Evolutionary conservation across 345 rosid genomes (phyloP).

Genomic region (Gossypium turneri): DNA sequence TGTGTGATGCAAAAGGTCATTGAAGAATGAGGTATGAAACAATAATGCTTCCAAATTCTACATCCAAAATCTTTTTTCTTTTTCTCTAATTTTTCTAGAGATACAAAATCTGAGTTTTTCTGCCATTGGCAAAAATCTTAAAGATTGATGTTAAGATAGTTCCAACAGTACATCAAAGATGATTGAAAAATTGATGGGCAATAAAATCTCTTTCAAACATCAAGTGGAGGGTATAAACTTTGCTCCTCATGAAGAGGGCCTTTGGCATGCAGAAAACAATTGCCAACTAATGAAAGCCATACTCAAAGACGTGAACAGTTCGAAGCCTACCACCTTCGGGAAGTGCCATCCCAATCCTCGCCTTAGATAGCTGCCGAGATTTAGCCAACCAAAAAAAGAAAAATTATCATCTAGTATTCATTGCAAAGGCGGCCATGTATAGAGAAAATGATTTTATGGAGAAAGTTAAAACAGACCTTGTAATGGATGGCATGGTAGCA

Average conservation of each 20-base stretch:
- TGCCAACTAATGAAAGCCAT: slow-evolving; percentile 92
- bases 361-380: slow-evolving; percentile 60
- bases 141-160: neutral
- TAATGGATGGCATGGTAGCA: slow-evolving; percentile 96
- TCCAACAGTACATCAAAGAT: neutral
- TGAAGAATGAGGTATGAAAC: too few relatives aligned
- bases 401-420: neutral
- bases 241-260: slow-evolving; percentile 61
- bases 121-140: neutral
- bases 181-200: neutral
- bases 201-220: neutral
- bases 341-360: slow-evolving; percentile 90
- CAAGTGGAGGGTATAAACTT: neutral
- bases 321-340: slow-evolving; percentile 84
- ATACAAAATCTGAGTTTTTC: neutral
- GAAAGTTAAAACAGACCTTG: slow-evolving; percentile 35
- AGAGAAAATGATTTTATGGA: neutral
- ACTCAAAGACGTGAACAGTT: slow-evolving; percentile 63
- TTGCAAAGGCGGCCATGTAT: neutral
- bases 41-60: neutral
- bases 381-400: neutral
- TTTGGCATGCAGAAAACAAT: slow-evolving; percentile 78
- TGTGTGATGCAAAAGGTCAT: too few relatives aligned
- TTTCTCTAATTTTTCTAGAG: neutral
- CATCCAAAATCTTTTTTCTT: neutral